Base-by-base conservation (phyloP, 139 green algal species). In the Axilococcus clingmanii region DNA sequence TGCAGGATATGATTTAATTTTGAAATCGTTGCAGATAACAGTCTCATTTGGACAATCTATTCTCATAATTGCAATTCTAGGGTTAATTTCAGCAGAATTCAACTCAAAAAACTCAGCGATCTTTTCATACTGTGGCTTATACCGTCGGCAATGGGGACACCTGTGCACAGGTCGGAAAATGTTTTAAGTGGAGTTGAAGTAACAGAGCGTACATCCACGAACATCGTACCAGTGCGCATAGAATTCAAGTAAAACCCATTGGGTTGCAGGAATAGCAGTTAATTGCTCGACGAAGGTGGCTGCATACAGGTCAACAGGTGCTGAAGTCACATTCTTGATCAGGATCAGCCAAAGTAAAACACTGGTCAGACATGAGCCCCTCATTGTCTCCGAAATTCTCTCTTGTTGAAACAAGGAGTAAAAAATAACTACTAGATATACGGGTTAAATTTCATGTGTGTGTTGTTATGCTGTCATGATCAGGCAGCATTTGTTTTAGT, bases 141-240 rank as follows among this genome's bases (percentile, higher is more conserved):
- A 84, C 20, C 61, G 42, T 43, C 63, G 43, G 42, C 76, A 84
- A 14, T 52, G 46, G 1, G 75, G 75, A 36, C 75, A 83, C 74
- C 74, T 65, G 54, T 24, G 12, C 9, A 38, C 12, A 17, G 12
- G 33, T 38, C 9, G 12, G 9, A 12, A 38, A 38, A 38, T 47
- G 15, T 25, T 20, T 25, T 16, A 20, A 19, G 17, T 45, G n/a
- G 50, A n/a, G 14, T 7, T 3, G 32, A 5, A 16, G n/a, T 35
- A 24, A 11, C 27, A 7, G 36, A 20, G 5, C 23, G 17, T 33
- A 12, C 2, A 5, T 28, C 14, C 7, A 40, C 25, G 23, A 42
- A 24, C 3, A 24, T 3, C 12, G 6, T 28, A 61, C 62, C 62
- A 70, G 31, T 63, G 52, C 4, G 54, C 46, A 35, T 70, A 70